Evolutionary conservation across 2,329 filamentous ascomycete species (phyloP).

Genomic region (Venturia aucupariae): DNA sequence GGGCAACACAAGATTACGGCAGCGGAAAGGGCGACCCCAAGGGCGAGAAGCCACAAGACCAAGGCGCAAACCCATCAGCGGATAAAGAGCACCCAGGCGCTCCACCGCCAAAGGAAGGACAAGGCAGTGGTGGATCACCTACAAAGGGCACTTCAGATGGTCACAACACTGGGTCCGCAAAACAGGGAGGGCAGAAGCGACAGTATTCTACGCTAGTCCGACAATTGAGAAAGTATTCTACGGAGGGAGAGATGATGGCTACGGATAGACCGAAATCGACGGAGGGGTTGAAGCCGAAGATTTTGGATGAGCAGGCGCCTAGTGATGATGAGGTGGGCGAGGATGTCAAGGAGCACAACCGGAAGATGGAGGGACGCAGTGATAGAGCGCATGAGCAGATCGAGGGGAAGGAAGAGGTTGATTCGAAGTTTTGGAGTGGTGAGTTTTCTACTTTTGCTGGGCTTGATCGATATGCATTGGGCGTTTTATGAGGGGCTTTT

Average conservation of each 20-base stretch:
- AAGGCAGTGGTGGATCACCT: slow-evolving; percentile 24
- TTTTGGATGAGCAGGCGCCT: slow-evolving; percentile 30
- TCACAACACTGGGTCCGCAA: background rate
- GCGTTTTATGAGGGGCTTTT: background rate
- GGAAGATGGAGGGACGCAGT: slow-evolving; percentile 34
- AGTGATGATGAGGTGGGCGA: slow-evolving; percentile 21
- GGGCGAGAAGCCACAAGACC: slow-evolving; percentile 35
- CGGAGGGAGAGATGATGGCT: background rate
- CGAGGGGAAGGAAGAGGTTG: slow-evolving; percentile 33
- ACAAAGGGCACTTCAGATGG: slow-evolving; percentile 19
- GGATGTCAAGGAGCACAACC: slow-evolving; percentile 35
- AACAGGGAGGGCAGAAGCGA: slow-evolving; percentile 1
- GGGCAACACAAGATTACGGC: slow-evolving; percentile 29
- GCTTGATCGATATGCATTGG: background rate
- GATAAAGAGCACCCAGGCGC: slow-evolving; percentile 38
- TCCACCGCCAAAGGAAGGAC: slow-evolving; percentile 33
- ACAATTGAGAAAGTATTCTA: background rate
- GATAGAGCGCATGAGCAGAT: slow-evolving; percentile 33
- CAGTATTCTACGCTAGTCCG: background rate
- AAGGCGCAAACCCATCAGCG: slow-evolving; percentile 31
- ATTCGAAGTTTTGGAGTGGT: slow-evolving; percentile 32
- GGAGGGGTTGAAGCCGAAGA: slow-evolving; percentile 33
- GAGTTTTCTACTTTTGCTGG: slow-evolving; percentile 16
- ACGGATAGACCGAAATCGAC: slow-evolving; percentile 12
- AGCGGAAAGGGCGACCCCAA: slow-evolving; percentile 32